Percentiles rank a stretch among this genome's conserved stretches.
Evolutionary conservation across 1,139 yeast species (phyloP).

Genomic region (Diutina siamensis): DNA sequence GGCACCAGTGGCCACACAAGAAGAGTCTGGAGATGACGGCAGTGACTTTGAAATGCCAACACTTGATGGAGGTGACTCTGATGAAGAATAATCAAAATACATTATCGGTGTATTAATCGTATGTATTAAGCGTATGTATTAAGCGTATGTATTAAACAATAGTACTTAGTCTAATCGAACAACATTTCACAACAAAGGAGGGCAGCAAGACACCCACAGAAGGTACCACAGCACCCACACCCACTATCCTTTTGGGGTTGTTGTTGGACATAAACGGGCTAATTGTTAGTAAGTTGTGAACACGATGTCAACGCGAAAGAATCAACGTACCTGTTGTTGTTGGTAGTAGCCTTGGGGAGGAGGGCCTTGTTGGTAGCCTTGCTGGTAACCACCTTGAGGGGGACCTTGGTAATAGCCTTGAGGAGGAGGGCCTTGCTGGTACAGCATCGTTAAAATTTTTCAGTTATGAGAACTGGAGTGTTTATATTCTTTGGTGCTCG

Average conservation of each 20-base stretch:
- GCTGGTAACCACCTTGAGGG: constrained; percentile 4
- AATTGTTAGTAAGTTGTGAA: background rate
- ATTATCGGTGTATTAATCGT: too few relatives aligned
- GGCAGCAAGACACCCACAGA: constrained; percentile 6
- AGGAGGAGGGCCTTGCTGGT: constrained; percentile 6
- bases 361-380: constrained; percentile 5
- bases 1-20: background rate
- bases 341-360: constrained; percentile 5
- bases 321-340: constrained; percentile 1
- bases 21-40: background rate
- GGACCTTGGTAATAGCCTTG: constrained; percentile 5
- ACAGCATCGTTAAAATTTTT: background rate
- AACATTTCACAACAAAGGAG: constrained; percentile 5
- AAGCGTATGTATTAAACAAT: too few relatives aligned
- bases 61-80: constrained; percentile 1
- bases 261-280: constrained; percentile 6
- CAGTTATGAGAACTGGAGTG: background rate
- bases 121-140: too few relatives aligned
- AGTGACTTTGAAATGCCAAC: constrained; percentile 6
- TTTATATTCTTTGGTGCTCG: background rate
- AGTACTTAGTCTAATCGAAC: background rate
- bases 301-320: background rate
- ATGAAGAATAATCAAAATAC: background rate
- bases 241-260: constrained; percentile 3
- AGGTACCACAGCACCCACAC: constrained; percentile 5